These are phyloP conservation scores for Backusella mclennaniae DNA, from an alignment of 192 early-diverging fungal genomes.

Conservation along the genomic window DNA sequence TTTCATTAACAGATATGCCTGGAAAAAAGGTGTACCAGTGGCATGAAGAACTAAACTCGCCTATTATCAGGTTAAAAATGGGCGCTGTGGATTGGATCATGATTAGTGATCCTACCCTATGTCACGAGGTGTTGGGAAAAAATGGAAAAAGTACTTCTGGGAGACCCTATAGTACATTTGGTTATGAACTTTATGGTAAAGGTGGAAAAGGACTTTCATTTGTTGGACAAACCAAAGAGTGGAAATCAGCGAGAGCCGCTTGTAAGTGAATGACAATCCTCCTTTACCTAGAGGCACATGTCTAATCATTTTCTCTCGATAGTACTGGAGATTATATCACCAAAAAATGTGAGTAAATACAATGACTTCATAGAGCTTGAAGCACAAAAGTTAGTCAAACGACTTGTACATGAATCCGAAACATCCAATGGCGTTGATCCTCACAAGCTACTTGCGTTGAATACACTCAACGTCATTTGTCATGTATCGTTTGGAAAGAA, in stretches of 20 bases:
- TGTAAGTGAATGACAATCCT: background rate
- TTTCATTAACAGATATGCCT: background rate
- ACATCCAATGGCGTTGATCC: background rate
- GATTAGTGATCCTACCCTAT: background rate
- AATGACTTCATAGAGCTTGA: background rate
- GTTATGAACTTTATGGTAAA: background rate
- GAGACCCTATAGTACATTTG: background rate
- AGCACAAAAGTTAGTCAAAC: background rate
- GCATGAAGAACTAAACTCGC: background rate
- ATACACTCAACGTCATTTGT: background rate
- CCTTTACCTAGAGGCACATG: background rate
- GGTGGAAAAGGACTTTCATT: background rate
- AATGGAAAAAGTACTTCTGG: background rate
- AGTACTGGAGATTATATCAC: background rate
- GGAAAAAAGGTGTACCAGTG: background rate
- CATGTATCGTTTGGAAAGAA: background rate
- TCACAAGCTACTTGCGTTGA: background rate
- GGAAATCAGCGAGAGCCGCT: background rate
- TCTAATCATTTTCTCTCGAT: background rate
- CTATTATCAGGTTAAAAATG: background rate
- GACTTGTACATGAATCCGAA: background rate
- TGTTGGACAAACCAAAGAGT: background rate
- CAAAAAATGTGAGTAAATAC: background rate
- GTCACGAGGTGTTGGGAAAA: background rate
- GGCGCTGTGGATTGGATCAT: slow-evolving; percentile 7